Evolutionary conservation across 352 stramenopile species (phyloP).

Genomic region (Peronospora tabacina): DNA sequence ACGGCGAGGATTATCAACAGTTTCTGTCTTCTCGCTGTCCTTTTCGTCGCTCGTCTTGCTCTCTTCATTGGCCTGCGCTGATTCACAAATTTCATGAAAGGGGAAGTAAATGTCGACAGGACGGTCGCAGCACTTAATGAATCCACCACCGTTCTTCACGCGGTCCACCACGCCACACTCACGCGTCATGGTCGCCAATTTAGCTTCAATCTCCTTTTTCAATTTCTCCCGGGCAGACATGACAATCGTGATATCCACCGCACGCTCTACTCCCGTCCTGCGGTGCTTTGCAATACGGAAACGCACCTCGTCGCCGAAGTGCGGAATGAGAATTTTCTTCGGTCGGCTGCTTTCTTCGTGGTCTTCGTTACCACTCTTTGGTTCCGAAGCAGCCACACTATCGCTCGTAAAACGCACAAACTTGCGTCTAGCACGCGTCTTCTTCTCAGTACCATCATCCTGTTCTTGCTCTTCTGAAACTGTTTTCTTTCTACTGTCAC

Average conservation of each 20-base stretch:
- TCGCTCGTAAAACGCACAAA: slow-evolving; percentile 53
- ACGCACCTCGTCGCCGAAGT: slow-evolving; percentile 61
- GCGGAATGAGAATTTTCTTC: slow-evolving; percentile 25
- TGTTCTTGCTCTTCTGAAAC: slow-evolving; percentile 5
- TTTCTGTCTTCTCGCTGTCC: slow-evolving; percentile 8
- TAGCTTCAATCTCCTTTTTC: slow-evolving; percentile 61
- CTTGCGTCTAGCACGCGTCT: slow-evolving; percentile 21
- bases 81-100: slow-evolving; percentile 53
- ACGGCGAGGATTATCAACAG: slow-evolving; percentile 7
- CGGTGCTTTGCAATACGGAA: slow-evolving; percentile 70
- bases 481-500: not conserved
- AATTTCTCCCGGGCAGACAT: slow-evolving; percentile 52
- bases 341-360: slow-evolving; percentile 13
- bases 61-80: slow-evolving; percentile 11
- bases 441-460: slow-evolving; percentile 5
- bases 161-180: slow-evolving; percentile 52
- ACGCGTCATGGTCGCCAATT: slow-evolving; percentile 44
- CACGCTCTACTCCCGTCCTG: slow-evolving; percentile 54
- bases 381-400: slow-evolving; percentile 23
- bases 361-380: slow-evolving; percentile 10
- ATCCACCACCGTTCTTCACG: slow-evolving; percentile 55
- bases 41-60: slow-evolving; percentile 22
- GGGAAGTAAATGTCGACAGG: slow-evolving; percentile 66
- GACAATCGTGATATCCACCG: slow-evolving; percentile 55
- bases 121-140: slow-evolving; percentile 65